Percentiles rank a stretch among this genome's conserved stretches.
These are phyloP conservation scores for Backusella circina DNA, from an alignment of 192 early-diverging fungal species.

Conservation along the genomic window DNA sequence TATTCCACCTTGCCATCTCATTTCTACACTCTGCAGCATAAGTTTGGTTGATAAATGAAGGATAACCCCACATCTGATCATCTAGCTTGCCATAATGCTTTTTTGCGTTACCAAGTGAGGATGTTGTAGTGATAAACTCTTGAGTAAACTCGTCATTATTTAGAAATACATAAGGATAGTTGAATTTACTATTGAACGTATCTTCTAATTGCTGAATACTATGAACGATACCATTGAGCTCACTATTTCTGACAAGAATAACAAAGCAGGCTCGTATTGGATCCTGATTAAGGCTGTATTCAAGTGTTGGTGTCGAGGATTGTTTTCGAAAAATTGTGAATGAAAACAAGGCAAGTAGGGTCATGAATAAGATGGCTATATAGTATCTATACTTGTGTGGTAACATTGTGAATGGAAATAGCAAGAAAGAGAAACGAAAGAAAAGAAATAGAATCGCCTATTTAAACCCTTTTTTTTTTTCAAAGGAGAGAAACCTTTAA, in stretches of 20 bases:
- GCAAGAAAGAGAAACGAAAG: background rate
- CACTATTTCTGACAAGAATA: constrained; percentile 70
- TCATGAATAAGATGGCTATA: background rate
- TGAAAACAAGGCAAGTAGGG: background rate
- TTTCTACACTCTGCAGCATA: constrained; percentile 49
- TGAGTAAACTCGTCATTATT: constrained; percentile 75
- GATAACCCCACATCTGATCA: constrained; percentile 74
- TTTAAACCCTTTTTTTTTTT: background rate
- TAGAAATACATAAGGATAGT: constrained; percentile 89
- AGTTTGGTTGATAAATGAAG: constrained; percentile 69
- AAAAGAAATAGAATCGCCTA: background rate
- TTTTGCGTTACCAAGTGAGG: constrained; percentile 48
- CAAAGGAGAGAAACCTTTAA: background rate
- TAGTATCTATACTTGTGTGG: background rate
- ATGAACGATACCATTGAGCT: constrained; percentile 52
- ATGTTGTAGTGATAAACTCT: constrained; percentile 58
- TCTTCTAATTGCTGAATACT: constrained; percentile 73
- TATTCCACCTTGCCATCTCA: constrained; percentile 45
- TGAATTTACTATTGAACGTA: constrained; percentile 72
- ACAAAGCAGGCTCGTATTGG: constrained; percentile 33
- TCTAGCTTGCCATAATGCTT: constrained; percentile 55
- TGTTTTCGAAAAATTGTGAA: background rate
- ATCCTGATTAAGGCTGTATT: background rate
- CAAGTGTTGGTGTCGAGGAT: too few species aligned
- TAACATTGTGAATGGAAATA: background rate